Conservation (phyloP, 2,329 filamentous ascomycete species). For the Cercospora berteroae region DNA sequence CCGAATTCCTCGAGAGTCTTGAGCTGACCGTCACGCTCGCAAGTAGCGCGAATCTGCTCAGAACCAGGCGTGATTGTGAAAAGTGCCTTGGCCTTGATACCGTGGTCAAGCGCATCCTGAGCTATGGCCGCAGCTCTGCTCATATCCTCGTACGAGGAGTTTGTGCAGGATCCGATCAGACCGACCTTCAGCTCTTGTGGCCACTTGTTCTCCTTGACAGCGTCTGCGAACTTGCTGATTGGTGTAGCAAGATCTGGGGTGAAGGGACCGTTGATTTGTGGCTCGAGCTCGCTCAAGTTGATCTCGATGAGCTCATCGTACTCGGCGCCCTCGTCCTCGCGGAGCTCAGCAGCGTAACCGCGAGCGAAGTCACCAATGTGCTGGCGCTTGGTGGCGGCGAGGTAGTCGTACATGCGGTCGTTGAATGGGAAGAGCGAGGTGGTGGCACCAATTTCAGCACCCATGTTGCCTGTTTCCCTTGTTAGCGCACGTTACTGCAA, state of each 20-base stretch:
- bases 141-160: slow-evolving; percentile 89
- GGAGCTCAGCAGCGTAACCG: slow-evolving; percentile 78
- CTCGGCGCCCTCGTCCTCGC: slow-evolving; percentile 83
- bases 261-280: slow-evolving; percentile 98
- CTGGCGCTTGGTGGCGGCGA: slow-evolving; percentile 83
- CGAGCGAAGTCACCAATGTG: slow-evolving; percentile 89
- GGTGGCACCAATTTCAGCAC: slow-evolving; percentile 75
- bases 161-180: slow-evolving; percentile 97
- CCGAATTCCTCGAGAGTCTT: slow-evolving; percentile 96
- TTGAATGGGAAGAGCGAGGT: slow-evolving; percentile 98
- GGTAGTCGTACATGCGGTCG: slow-evolving; percentile 96
- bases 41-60: slow-evolving; percentile 94
- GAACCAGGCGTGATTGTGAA: slow-evolving; percentile 97
- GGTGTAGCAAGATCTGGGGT: slow-evolving; percentile 96
- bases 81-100: slow-evolving; percentile 85
- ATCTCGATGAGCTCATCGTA: slow-evolving; percentile 97
- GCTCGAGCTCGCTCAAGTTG: slow-evolving; percentile 91
- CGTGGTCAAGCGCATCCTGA: slow-evolving; percentile 84
- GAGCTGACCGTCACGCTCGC: slow-evolving; percentile 61
- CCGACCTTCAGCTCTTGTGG: slow-evolving; percentile 95
- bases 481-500: neutral
- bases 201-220: slow-evolving; percentile 92
- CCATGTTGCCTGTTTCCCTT: slow-evolving; percentile 16
- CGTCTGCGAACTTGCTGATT: slow-evolving; percentile 95
- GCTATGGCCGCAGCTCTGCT: slow-evolving; percentile 87